phyloP scores from a whole-genome alignment of 1,284 basidiomycete genomes.

The Entoloma clypeatum region DNA sequence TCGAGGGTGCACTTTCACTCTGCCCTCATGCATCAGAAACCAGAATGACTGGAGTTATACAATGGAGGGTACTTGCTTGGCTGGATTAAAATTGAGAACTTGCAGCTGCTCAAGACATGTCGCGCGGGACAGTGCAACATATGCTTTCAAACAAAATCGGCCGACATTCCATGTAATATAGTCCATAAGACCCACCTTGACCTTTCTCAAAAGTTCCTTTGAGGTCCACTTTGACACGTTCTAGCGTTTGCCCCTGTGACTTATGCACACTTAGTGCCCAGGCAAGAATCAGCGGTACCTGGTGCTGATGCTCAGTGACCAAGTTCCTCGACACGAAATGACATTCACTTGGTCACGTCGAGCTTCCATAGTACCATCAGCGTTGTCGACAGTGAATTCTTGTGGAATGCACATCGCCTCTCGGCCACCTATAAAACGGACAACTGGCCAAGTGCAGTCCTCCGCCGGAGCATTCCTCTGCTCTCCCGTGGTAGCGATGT shows the following conservation, averaged over 20 bases:
- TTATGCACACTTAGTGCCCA: conserved; percentile 88
- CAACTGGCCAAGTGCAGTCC: conserved; percentile 47
- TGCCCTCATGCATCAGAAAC: conserved; percentile 19
- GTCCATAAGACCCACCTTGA: conserved; percentile 43
- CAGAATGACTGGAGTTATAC: conserved; percentile 3
- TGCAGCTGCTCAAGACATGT: conserved; percentile 82
- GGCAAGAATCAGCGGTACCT: conserved; percentile 76
- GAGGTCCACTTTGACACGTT: conserved; percentile 72
- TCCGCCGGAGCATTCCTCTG: conserved; percentile 13
- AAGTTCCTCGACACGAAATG: neutral
- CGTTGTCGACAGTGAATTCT: conserved; percentile 57
- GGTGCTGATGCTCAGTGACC: conserved; percentile 2
- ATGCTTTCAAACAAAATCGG: conserved; percentile 71
- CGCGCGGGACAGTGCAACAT: conserved; percentile 91
- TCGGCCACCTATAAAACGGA: conserved; percentile 47
- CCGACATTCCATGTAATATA: neutral
- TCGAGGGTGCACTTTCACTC: conserved; percentile 42
- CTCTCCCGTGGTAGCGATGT: conserved; percentile 23
- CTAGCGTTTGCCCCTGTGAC: conserved; percentile 79
- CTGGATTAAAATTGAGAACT: conserved; percentile 74
- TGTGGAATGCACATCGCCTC: conserved; percentile 46
- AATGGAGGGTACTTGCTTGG: conserved; percentile 49
- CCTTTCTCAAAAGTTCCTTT: conserved; percentile 76
- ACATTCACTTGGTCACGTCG: conserved; percentile 46
- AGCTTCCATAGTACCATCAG: conserved; percentile 49